Evolutionary conservation across 1,139 yeast species (phyloP).

Genomic region (Scheffersomyces segobiensis): DNA sequence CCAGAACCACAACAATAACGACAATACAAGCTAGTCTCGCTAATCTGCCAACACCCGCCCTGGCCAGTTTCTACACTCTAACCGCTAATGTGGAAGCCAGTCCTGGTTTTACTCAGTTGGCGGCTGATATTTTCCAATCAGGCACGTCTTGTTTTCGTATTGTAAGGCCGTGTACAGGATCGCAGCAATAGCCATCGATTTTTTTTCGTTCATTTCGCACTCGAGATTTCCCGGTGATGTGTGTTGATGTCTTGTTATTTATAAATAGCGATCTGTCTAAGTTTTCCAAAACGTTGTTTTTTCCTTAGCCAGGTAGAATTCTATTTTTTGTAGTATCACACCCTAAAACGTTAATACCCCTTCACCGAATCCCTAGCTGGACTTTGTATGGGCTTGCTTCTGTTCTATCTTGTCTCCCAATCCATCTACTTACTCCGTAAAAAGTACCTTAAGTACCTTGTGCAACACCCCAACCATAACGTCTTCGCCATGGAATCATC

Average conservation of each 20-base stretch:
- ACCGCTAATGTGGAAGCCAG: not conserved
- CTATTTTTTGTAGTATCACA: not conserved
- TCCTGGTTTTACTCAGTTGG: not conserved
- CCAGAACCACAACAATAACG: not conserved
- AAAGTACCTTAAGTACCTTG: slow-evolving; percentile 13
- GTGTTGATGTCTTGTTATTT: not conserved
- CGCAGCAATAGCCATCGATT: not conserved
- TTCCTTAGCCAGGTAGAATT: not conserved
- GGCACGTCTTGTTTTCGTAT: not conserved
- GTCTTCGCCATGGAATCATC: slow-evolving; percentile 30
- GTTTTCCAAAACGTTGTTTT: not conserved
- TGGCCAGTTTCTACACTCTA: not conserved
- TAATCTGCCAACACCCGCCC: not conserved
- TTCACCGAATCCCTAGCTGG: not conserved
- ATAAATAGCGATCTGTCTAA: not conserved
- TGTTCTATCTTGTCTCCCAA: slow-evolving; percentile 42
- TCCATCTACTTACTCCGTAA: slow-evolving; percentile 30
- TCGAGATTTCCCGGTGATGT: not conserved
- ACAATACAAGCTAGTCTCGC: not conserved
- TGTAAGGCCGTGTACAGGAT: not conserved
- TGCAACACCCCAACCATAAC: slow-evolving; percentile 1
- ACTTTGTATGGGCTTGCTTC: slow-evolving; percentile 43
- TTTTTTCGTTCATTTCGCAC: not conserved
- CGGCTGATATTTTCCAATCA: not conserved
- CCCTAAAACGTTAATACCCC: not conserved